Conservation (phyloP, 306 rosid species). For the Pterocarpus macrocarpus region DNA sequence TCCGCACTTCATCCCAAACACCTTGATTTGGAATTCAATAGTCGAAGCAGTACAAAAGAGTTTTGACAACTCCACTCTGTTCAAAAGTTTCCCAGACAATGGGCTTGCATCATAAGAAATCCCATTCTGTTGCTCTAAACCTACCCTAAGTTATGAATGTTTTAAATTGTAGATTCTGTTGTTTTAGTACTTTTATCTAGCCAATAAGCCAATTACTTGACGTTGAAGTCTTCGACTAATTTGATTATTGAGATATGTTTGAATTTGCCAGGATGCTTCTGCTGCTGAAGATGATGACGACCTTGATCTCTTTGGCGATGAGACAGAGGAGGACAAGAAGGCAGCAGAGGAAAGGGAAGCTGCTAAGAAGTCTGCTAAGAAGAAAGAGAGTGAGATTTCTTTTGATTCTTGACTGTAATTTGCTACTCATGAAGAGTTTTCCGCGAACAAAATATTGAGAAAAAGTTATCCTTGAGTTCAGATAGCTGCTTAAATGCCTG, state of each 20-base stretch:
- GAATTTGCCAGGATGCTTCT: slow-evolving; percentile 62
- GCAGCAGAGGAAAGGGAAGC: slow-evolving; percentile 89
- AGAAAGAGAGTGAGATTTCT: slow-evolving; percentile 81
- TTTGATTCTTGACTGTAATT: neutral
- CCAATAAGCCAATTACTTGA: neutral
- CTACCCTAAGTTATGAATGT: neutral
- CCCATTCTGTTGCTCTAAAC: neutral
- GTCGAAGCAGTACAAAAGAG: neutral
- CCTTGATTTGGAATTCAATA: neutral
- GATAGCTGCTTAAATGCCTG: neutral
- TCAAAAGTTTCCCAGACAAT: neutral
- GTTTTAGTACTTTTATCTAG: neutral
- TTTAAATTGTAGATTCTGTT: neutral
- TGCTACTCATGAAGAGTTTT: slow-evolving; percentile 4
- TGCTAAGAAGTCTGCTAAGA: slow-evolving; percentile 78
- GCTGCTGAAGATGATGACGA: slow-evolving; percentile 78
- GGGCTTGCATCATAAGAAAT: neutral
- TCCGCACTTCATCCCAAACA: neutral
- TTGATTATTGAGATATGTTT: slow-evolving; percentile 3
- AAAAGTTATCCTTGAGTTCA: neutral
- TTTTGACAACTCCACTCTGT: neutral
- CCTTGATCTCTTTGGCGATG: slow-evolving; percentile 91
- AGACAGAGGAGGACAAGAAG: slow-evolving; percentile 92
- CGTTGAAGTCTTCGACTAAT: neutral
- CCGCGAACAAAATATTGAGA: neutral